Evolutionary conservation across 179 eudicot species (phyloP), one percentile per base, ranked within the genome.

Genomic region (Vitellaria paradoxa): DNA sequence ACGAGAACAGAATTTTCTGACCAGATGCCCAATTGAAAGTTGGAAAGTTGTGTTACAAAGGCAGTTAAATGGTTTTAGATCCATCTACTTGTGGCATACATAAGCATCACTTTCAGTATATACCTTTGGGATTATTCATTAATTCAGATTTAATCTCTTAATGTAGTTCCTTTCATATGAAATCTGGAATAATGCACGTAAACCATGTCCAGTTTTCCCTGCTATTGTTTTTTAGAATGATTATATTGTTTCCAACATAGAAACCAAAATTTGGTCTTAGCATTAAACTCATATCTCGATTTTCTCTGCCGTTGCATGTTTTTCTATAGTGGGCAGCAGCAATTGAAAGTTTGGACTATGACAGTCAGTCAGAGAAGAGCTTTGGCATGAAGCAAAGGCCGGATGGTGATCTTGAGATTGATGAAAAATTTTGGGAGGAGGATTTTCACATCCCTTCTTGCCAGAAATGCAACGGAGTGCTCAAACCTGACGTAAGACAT

Each of bases 321-420:
- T 57, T 55, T 52, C 68, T 86, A 89, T 97, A 95, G 98, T 93
- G 99, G 99, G 99, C 99, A 21, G 91, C 82, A 71, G 99, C 99
- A 72, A 87, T 95, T 81, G 99, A 93, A 81, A 89, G 84, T 79
- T 85, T 93, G 77, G 91, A 86, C 73, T 85, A 90, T 75, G 88
- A 86, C 79, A 91, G 87, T 79, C 87, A 85, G 59, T 89, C 97
- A 71, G 98, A 95, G 82, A 91, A 88, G 83, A 93, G 87, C 81
- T 93, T 95, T 86, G 99, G 99, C 76, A 95, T 95, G 97, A 90
- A 87, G 83, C 86, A 85, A 76, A 87, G 99, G 80, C 99, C 99
- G 62, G 99, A 95, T 85, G 99, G 97, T 57, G 99, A 95, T 79
- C 88, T 95, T 74, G 99, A 95, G 65, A 93, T 95, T 76, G 95